These are phyloP conservation scores for Spergularia azorica DNA, from an alignment of 179 eudicot species.

Conservation along the genomic window DNA sequence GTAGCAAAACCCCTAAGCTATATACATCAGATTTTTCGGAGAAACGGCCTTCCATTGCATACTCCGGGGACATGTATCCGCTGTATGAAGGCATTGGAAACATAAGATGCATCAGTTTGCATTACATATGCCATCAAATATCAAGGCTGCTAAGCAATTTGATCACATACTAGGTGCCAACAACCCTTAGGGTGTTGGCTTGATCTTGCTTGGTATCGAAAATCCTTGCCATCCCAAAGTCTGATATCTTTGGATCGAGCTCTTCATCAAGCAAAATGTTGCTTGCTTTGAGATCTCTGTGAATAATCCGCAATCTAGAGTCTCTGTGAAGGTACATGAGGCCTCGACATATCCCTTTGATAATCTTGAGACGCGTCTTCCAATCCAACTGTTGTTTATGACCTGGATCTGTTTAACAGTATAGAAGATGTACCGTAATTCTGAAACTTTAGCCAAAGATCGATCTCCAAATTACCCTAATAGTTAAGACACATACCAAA, in stretches of 20 bases:
- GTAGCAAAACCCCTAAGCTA: conserved; percentile 38
- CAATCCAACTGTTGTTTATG: conserved; percentile 35
- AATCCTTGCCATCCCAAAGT: conserved; percentile 63
- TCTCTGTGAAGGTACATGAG: conserved; percentile 59
- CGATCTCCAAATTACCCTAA: too few species aligned
- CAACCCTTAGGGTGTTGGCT: conserved; percentile 45
- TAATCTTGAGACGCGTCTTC: conserved; percentile 46
- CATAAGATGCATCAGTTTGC: too few species aligned
- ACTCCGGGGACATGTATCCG: conserved; percentile 30
- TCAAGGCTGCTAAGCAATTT: too few species aligned
- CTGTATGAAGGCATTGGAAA: not conserved
- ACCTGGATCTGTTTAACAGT: not conserved
- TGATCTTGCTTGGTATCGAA: conserved; percentile 43
- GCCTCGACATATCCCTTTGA: conserved; percentile 56
- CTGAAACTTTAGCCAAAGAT: too few species aligned
- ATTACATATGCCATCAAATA: too few species aligned
- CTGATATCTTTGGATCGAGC: conserved; percentile 57
- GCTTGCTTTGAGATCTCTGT: conserved; percentile 60
- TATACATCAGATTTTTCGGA: conserved; percentile 38
- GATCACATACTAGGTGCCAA: conserved; percentile 58
- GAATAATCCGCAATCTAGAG: conserved; percentile 55
- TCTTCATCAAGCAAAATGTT: conserved; percentile 54
- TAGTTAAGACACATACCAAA: conserved; percentile 35
- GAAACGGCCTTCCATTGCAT: conserved; percentile 40
- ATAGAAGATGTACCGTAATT: not conserved